Percentiles rank a stretch among this genome's conserved stretches.
phyloP scores from a whole-genome alignment of 495 filamentous ascomycete species.

The Aspergillus indologenus region DNA sequence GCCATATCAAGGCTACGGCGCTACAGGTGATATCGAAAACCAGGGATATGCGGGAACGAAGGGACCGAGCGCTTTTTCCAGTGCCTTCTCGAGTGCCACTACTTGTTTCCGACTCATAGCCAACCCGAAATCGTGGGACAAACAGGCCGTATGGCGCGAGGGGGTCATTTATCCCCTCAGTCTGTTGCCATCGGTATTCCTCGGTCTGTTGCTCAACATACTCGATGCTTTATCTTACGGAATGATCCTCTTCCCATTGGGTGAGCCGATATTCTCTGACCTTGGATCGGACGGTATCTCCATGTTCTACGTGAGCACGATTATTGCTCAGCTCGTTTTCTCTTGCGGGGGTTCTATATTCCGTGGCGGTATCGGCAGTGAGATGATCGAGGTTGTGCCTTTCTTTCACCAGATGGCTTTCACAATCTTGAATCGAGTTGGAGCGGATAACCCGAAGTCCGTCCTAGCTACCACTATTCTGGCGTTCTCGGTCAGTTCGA shows the following conservation, averaged over 20 bases:
- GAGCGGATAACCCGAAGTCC: slow-evolving; percentile 74
- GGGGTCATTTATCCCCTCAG: slow-evolving; percentile 63
- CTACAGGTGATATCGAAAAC: slow-evolving; percentile 37
- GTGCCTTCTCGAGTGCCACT: slow-evolving; percentile 25
- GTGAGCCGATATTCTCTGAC: slow-evolving; percentile 73
- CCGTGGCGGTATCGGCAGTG: slow-evolving; percentile 90
- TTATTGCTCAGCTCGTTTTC: slow-evolving; percentile 90
- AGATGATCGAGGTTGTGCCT: slow-evolving; percentile 97
- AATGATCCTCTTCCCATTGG: slow-evolving; percentile 93
- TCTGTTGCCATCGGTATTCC: slow-evolving; percentile 77
- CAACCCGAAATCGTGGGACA: slow-evolving; percentile 73
- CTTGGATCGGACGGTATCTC: slow-evolving; percentile 92
- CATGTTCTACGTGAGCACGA: slow-evolving; percentile 97
- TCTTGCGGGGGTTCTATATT: slow-evolving; percentile 83
- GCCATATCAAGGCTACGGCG: slow-evolving; percentile 29
- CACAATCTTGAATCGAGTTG: slow-evolving; percentile 74
- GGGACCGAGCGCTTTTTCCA: slow-evolving; percentile 17
- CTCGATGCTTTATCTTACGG: slow-evolving; percentile 94
- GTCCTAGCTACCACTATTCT: slow-evolving; percentile 91
- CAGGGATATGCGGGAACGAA: slow-evolving; percentile 23
- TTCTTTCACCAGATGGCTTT: slow-evolving; percentile 98
- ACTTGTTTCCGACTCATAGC: slow-evolving; percentile 26
- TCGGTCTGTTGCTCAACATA: slow-evolving; percentile 87
- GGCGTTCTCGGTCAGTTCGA: slow-evolving; percentile 84
- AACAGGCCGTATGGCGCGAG: slow-evolving; percentile 58